Evolutionary conservation across 2,329 filamentous ascomycete species (phyloP), one percentile per base, ranked within the genome.

Genomic region (Alternaria panax): DNA sequence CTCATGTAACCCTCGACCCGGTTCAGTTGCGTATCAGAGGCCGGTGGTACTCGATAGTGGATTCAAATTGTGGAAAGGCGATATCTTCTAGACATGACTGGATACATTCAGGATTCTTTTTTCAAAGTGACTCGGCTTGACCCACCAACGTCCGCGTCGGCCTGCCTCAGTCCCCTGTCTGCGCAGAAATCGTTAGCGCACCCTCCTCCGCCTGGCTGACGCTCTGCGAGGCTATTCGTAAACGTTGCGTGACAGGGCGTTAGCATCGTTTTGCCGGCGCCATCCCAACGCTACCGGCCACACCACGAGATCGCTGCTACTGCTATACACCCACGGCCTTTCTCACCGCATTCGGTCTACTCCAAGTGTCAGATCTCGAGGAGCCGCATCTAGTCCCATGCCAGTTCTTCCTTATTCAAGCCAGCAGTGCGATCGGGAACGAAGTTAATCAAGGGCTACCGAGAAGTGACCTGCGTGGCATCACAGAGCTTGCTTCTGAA

Each of bases 111-210:
- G 51, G 55, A 57, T 61, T 67, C 53, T 69, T 58, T 60, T 60
- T 65, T 66, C 57, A 40, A 57, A 58, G 32, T 56, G 57, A 58
- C 57, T 60, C 60, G 64, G 58, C 62, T 63, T 56, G 54, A 72
- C 59, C 66, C 63, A 67, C 56, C 65, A 74, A 74, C 70, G 68
- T 71, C 68, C 73, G 72, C 68, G 63, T 73, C 67, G 53, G 68
- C 64, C 71, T 66, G 70, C 69, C 58, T 59, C 43, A 30, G 27
- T 56, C 51, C 66, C 66, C 58, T 68, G 67, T 69, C 63, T 59
- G 27, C 48, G 51, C 64, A 38, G 53, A 63, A 50, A 59, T 59
- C 63, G 58, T 55, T 67, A 69, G 62, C 64, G 65, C 50, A 48
- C 36, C 53, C 64, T 62, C 61, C 64, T 65, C 64, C 54, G 47